Base-by-base conservation (phyloP, 768 basidiomycete genomes). In the Gymnopilus dilepis region DNA sequence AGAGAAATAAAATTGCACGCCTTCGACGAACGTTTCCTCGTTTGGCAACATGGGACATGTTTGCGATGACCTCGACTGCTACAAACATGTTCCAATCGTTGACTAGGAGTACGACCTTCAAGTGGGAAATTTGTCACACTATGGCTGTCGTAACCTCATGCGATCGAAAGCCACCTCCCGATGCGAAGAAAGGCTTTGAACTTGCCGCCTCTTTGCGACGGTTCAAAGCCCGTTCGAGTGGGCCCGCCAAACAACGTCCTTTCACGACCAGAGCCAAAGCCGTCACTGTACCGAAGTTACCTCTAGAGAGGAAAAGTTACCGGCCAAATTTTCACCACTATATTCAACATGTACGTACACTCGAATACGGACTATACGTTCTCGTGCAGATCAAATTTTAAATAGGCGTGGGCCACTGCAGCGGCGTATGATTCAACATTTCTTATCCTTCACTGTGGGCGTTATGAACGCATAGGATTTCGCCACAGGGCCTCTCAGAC, bases 381-480 rank as follows among this genome's bases (percentile, higher is more conserved):
- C 26, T 9, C 37, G 24, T 7, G 7, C 8, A 26, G 33, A 21
- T 24, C 33, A 34, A 45, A n/a, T 11, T 38, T 21, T 15, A 41
- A 31, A 48, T 6, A 57, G 59, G 59, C 43, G 5, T 60, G 60
- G 54, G 54, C 54, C 3, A 48, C 1, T 2, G 52, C 60, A 4
- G 45, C 28, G 13, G 30, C 21, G 8, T 31, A 55, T 15, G 58
- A 63, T 19, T 38, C 51, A 3, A 59, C 62, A n/a, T 63, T 21
- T 33, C 38, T 63, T 9, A 41, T 59, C 9, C 15, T 63, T 17
- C 22, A 63, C 30, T 59, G 62, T 30, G 62, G 62, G 13, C n/a
- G 42, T 2, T 58, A 59, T 45, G 62, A 63, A 19, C 51, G 62
- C 1, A 63, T 63, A 3, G 62, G 62, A 15, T 22, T 63, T 40